These are phyloP conservation scores for Meyerozyma athensensis DNA, from an alignment of 1,139 yeast genomes.

Conservation along the genomic window DNA sequence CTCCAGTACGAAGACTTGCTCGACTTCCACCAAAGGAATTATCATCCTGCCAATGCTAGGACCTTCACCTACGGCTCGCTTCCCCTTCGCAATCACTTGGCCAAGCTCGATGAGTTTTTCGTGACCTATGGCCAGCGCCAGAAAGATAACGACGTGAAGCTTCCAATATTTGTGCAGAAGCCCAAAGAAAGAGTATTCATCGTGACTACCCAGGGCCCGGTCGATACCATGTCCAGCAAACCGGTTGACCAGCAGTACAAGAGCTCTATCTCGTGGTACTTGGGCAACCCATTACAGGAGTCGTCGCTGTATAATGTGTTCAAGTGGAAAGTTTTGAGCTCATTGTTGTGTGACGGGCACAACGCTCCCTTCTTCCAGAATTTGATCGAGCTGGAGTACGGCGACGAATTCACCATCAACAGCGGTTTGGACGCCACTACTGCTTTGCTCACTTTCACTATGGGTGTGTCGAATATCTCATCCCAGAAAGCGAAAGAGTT, in stretches of 20 bases:
- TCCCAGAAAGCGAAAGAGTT: constrained; percentile 44
- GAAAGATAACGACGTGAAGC: constrained; percentile 19
- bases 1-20: constrained; percentile 69
- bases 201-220: constrained; percentile 57
- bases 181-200: constrained; percentile 6
- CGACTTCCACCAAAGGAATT: constrained; percentile 66
- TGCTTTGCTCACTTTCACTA: constrained; percentile 69
- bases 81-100: constrained; percentile 58
- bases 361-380: constrained; percentile 84
- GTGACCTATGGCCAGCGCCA: constrained; percentile 49
- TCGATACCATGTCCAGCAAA: constrained; percentile 65
- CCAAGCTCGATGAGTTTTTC: constrained; percentile 51
- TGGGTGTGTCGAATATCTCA: constrained; percentile 79
- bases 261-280: constrained; percentile 81
- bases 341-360: constrained; percentile 83
- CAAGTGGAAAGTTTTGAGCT: constrained; percentile 66
- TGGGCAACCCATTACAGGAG: constrained; percentile 67
- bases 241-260: constrained; percentile 69
- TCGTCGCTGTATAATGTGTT: constrained; percentile 54
- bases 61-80: constrained; percentile 86
- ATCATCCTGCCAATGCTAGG: constrained; percentile 87
- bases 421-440: constrained; percentile 86
- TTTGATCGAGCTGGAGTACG: constrained; percentile 77
- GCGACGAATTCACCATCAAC: constrained; percentile 83
- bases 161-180: constrained; percentile 21